Percentiles rank a stretch among this genome's conserved stretches.
Evolutionary conservation across 768 basidiomycete species (phyloP).

Genomic region (Psilocybe cubensis): DNA sequence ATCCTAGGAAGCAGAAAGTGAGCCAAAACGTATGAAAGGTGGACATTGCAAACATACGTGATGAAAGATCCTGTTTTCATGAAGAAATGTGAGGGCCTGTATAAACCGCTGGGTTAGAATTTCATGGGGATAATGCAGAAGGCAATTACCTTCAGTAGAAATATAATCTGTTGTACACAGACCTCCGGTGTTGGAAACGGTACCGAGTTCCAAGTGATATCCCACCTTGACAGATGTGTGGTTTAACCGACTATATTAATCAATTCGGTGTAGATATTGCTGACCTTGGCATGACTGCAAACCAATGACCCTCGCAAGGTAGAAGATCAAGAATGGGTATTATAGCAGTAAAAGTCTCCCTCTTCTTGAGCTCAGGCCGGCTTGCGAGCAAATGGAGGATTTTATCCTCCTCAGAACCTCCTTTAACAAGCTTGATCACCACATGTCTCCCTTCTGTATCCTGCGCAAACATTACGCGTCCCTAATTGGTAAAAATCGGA

Average conservation of each 20-base stretch:
- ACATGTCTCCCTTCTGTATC: background rate
- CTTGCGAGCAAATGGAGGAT: background rate
- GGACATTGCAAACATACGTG: too few relatives aligned
- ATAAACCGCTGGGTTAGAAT: too few relatives aligned
- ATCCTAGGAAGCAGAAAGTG: too few relatives aligned
- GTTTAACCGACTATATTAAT: background rate
- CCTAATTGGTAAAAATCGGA: too few relatives aligned
- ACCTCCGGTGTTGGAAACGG: too few relatives aligned
- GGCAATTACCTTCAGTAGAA: too few relatives aligned
- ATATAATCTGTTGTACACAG: too few relatives aligned
- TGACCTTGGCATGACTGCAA: background rate
- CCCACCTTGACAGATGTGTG: background rate
- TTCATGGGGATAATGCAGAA: too few relatives aligned
- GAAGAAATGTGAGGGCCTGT: too few relatives aligned
- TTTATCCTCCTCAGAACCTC: background rate
- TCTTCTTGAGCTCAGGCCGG: background rate
- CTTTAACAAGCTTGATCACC: background rate
- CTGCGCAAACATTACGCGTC: background rate
- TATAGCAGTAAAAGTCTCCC: background rate
- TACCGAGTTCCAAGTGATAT: background rate
- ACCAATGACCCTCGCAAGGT: background rate
- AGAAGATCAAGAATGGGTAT: background rate
- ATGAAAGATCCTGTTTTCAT: too few relatives aligned
- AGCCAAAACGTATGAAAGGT: too few relatives aligned
- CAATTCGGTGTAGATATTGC: too few relatives aligned